phyloP scores from a whole-genome alignment of 805 yeast genomes.

The Candida tibetensis region DNA sequence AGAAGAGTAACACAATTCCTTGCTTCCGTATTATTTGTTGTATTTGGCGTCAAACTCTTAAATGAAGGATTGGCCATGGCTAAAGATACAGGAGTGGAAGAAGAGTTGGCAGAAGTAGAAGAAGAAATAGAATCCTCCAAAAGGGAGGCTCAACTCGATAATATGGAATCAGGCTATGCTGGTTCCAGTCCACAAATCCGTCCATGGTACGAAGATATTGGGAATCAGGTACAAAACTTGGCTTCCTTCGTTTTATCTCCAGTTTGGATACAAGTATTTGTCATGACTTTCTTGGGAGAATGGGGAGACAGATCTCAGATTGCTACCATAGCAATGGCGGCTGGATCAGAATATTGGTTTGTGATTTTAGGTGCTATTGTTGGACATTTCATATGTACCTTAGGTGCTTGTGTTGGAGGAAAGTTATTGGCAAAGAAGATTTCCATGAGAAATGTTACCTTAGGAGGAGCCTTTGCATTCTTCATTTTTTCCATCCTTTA shows the following conservation, averaged over 20 bases:
- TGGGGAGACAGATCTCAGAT: constrained; percentile 99
- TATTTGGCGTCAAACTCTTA: constrained; percentile 75
- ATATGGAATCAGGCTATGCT: constrained; percentile 56
- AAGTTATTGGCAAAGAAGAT: constrained; percentile 83
- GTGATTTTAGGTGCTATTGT: constrained; percentile 85
- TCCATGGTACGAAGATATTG: constrained; percentile 25
- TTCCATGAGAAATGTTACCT: constrained; percentile 86
- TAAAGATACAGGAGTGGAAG: constrained; percentile 82
- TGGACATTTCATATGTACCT: constrained; percentile 88
- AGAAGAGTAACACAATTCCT: constrained; percentile 74
- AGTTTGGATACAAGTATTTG: constrained; percentile 88
- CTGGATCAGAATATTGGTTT: constrained; percentile 88
- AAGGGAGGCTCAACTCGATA: constrained; percentile 47
- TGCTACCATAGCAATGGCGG: constrained; percentile 98
- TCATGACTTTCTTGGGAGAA: constrained; percentile 95
- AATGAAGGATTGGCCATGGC: constrained; percentile 83
- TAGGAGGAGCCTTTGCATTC: constrained; percentile 89
- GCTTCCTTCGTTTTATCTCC: constrained; percentile 75
- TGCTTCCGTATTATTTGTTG: constrained; percentile 77
- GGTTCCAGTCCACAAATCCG: constrained; percentile 9
- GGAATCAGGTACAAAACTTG: constrained; percentile 50
- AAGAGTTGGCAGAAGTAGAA: constrained; percentile 95
- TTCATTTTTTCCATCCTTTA: constrained; percentile 78
- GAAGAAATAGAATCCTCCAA: constrained; percentile 76
- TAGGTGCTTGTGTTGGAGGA: constrained; percentile 92